Evolutionary conservation across 371 early-diverging fungal species (phyloP).

Genomic region (Entomophthora muscae): DNA sequence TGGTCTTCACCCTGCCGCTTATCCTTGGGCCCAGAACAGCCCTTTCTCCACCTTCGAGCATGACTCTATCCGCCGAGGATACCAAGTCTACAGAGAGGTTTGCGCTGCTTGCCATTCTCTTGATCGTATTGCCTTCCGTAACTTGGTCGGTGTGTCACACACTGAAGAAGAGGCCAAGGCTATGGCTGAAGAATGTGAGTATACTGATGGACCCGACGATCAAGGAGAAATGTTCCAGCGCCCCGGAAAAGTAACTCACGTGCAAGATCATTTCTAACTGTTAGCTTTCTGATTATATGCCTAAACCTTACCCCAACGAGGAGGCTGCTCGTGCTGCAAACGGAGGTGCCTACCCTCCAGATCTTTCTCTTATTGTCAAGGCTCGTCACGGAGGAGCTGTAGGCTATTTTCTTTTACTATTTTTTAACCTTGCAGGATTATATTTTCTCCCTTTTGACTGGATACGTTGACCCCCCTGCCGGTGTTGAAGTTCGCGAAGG

Average conservation of each 20-base stretch:
- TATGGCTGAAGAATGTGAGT: conserved; percentile 85
- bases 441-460: conserved; percentile 84
- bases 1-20: conserved; percentile 76
- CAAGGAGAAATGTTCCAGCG: conserved; percentile 83
- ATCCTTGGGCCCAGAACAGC: conserved; percentile 76
- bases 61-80: conserved; percentile 92
- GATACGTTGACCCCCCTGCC: conserved; percentile 90
- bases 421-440: conserved; percentile 46
- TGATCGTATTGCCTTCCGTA: conserved; percentile 83
- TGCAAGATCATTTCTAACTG: background rate
- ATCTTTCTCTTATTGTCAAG: conserved; percentile 86
- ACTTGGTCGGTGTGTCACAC: conserved; percentile 83
- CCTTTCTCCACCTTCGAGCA: conserved; percentile 81
- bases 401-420: conserved; percentile 14
- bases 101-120: conserved; percentile 95
- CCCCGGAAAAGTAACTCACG: conserved; percentile 65
- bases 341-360: conserved; percentile 91
- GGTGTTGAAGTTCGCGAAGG: conserved; percentile 91
- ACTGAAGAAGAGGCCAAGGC: conserved; percentile 83
- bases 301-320: conserved; percentile 87
- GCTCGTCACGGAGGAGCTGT: conserved; percentile 88
- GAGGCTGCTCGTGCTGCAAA: conserved; percentile 94
- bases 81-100: conserved; percentile 95
- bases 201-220: conserved; percentile 88
- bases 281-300: conserved; percentile 81